Evolutionary conservation across 305 asterid genomes (phyloP), one percentile per base, ranked within the genome.

Genomic region (Ilex paraguariensis): DNA sequence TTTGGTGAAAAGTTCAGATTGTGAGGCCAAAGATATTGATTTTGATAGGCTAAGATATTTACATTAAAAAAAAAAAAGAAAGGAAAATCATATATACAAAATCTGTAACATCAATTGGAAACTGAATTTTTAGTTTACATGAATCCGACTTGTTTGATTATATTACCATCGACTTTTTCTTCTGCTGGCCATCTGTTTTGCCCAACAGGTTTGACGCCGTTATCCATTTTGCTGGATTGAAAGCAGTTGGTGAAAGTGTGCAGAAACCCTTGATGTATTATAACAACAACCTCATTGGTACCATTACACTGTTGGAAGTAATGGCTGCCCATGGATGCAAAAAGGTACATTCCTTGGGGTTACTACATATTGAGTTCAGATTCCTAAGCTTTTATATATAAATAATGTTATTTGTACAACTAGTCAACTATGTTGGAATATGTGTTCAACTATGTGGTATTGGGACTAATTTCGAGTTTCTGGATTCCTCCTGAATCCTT

Each of bases 221-320:
- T 62, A 87, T 93, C 63, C 99, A 93, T 76, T 93, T 93, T 80
- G 96, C 99, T 66, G 97, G 99, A 72, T 70, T 93, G 59, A 93
- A 93, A 77, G 99, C 97, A 6, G 99, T 93, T 10, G 99, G 97
- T 67, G 99, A 93, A 87, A 90, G 97, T 70, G 97, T 88, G 45
- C 79, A 79, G 58, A 86, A 93, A 44, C 99, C 99, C 4, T 65
- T 90, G 85, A 5, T 82, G 88, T 90, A 87, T 71, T 93, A 81
- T 80, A 70, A 90, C 79, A 90, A 93, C 71, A 93, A 93, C 75
- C 82, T 93, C 56, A 81, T 81, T 48, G 95, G 96, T 65, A 93
- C 96, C 48, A 83, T 93, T 64, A 66, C 74, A 61, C 88, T 93
- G 39, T 73, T 93, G 60, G 89, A 93, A 82, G 95, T 93, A 70